Evolutionary conservation across 2,329 filamentous ascomycete species (phyloP), one percentile per base, ranked within the genome.

Genomic region (Mycogone perniciosa): DNA sequence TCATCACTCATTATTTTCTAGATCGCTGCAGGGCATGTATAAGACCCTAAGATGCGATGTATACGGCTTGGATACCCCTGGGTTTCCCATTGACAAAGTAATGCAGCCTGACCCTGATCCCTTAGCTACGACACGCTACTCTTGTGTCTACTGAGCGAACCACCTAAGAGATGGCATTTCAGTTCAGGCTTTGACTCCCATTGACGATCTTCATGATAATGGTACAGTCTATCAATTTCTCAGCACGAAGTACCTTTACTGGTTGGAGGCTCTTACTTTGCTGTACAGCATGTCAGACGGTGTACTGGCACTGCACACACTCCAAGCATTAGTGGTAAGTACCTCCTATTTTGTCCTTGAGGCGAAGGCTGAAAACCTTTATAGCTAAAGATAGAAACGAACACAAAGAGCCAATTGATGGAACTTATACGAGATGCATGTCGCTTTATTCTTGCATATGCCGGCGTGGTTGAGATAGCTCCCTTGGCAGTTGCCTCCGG

Each of bases 221-320:
- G 20, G 20, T 20, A 20, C 20, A 20, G 62, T 65, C 4, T 48
- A 64, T 47, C 11, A 30, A 2, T 74, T 75, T 52, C 51, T 74
- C 6, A 45, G 60, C 51, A 48, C 58, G 11, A 63, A 69, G n/a
- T 63, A 64, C 45, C 62, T 76, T 1, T 63, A 74, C 46, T 76
- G 70, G 71, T 57, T 76, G 2, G 71, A 76, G 50, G 65, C 68
- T 33, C 61, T 75, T 2, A 68, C 68, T 42, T 61, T 72, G 4
- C 53, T 69, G 11, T 40, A 47, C 7, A 53, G 57, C 37, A 54
- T 64, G 5, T 54, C 56, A 7, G 42, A 57, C 49, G 67, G 50
- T 6, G 10, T 53, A 5, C 13, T 37, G 41, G 53, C 54, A 8
- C 37, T 56, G 20, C n/a, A 35, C 46, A n/a, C 46, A 44, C 35